Conservation (phyloP, 2,329 filamentous ascomycete genomes). For the Curvularia hawaiiensis region DNA sequence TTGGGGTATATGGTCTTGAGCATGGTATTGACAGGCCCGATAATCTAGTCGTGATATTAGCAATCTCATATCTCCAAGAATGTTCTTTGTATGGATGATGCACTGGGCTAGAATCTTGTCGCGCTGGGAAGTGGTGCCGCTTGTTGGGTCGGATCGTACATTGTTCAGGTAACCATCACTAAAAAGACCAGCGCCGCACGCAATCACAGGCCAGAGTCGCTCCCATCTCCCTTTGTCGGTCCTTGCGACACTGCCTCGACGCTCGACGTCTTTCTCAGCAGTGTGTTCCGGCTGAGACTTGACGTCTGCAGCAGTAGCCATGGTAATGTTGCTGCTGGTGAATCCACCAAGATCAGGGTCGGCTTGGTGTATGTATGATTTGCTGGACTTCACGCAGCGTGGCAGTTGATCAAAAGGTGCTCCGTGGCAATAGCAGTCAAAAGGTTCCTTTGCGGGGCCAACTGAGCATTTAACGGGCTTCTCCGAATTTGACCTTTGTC, state of each 20-base stretch:
- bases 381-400: neutral
- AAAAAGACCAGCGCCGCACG: slow-evolving; percentile 88
- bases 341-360: neutral
- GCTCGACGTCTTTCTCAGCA: slow-evolving; percentile 22
- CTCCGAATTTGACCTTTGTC: neutral
- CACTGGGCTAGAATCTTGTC: slow-evolving; percentile 4
- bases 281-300: slow-evolving; percentile 3
- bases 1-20: slow-evolving; percentile 70
- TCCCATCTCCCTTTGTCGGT: slow-evolving; percentile 46
- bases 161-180: slow-evolving; percentile 93
- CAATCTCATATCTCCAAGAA: neutral
- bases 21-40: slow-evolving; percentile 84
- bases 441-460: neutral
- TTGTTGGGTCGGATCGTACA: slow-evolving; percentile 51
- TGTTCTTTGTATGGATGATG: neutral
- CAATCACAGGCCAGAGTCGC: slow-evolving; percentile 74
- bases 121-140: slow-evolving; percentile 15
- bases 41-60: slow-evolving; percentile 62
- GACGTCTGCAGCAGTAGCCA: slow-evolving; percentile 20
- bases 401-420: neutral
- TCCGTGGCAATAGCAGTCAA: neutral
- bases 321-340: slow-evolving; percentile 6
- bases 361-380: neutral
- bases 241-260: slow-evolving; percentile 33
- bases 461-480: slow-evolving; percentile 3